Evolutionary conservation across 2,329 filamentous ascomycete genomes (phyloP).

Genomic region (Colletotrichum orchidophilum): DNA sequence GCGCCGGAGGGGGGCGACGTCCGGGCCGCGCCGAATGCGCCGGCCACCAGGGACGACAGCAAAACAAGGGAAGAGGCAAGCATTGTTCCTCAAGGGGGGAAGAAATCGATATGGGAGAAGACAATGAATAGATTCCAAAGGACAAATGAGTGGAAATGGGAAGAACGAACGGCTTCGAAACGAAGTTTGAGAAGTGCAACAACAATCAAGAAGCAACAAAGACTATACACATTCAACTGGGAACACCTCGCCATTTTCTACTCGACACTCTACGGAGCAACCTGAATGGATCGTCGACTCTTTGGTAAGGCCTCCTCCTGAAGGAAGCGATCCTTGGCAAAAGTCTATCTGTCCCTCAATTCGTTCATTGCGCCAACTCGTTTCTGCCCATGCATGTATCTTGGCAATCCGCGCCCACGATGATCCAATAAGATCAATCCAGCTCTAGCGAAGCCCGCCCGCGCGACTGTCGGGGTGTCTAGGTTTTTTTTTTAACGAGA

Average conservation of each 20-base stretch:
- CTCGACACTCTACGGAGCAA: neutral
- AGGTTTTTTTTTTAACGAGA: neutral
- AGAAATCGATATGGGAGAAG: neutral
- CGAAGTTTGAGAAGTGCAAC: constrained; percentile 4
- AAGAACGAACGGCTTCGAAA: constrained; percentile 18
- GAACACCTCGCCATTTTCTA: constrained; percentile 4
- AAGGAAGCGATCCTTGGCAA: constrained; percentile 4
- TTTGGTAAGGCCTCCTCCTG: neutral
- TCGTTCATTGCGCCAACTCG: neutral
- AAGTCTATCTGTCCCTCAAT: neutral
- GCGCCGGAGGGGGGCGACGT: constrained; percentile 43
- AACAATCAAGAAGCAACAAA: neutral
- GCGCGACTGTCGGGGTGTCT: neutral
- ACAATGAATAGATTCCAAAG: constrained; percentile 7
- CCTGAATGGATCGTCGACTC: neutral
- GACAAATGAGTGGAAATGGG: constrained; percentile 14
- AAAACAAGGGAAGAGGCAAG: constrained; percentile 28
- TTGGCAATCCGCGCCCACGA: constrained; percentile 1
- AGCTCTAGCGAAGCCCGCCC: neutral
- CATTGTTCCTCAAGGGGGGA: constrained; percentile 2
- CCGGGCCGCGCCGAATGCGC: constrained; percentile 37
- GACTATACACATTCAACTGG: neutral
- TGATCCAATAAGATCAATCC: constrained; percentile 26
- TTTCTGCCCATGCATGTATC: neutral
- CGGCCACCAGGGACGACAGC: constrained; percentile 29